Evolutionary conservation across 208 protist species (phyloP).

Genomic region (Crithidia thermophila): DNA sequence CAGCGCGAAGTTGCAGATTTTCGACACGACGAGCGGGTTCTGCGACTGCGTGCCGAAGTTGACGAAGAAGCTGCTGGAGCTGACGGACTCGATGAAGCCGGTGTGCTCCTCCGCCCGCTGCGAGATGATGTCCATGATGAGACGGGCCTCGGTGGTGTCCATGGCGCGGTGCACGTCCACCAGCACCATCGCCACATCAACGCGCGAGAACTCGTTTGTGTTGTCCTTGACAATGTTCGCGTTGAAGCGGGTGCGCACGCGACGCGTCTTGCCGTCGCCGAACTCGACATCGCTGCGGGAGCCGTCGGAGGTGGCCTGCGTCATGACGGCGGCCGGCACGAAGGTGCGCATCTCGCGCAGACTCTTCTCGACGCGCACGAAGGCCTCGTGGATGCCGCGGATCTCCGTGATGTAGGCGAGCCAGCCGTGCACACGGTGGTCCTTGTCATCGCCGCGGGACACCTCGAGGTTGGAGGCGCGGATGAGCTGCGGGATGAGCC

Average conservation of each 20-base stretch:
- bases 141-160: conserved; percentile 24
- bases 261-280: conserved; percentile 28
- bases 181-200: conserved; percentile 55
- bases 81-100: conserved; percentile 61
- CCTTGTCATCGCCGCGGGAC: conserved; percentile 30
- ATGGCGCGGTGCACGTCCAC: conserved; percentile 51
- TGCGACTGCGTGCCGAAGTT: conserved; percentile 71
- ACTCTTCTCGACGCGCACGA: conserved; percentile 40
- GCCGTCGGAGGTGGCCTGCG: conserved; percentile 26
- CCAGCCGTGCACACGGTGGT: conserved; percentile 27
- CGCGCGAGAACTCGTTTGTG: conserved; percentile 53
- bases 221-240: conserved; percentile 69
- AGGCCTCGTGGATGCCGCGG: conserved; percentile 43
- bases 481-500: conserved; percentile 52
- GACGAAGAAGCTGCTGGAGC: conserved; percentile 53
- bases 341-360: conserved; percentile 57
- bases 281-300: conserved; percentile 18
- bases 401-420: conserved; percentile 50
- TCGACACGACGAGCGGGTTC: conserved; percentile 59
- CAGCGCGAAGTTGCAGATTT: conserved; percentile 63
- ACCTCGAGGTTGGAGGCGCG: conserved; percentile 59
- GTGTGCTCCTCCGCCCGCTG: conserved; percentile 39
- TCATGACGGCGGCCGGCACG: conserved; percentile 51
- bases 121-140: conserved; percentile 47
- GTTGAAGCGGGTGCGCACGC: conserved; percentile 56